Evolutionary conservation across 129 eudicot genomes (phyloP).

Genomic region (Helichrysum umbraculigerum): DNA sequence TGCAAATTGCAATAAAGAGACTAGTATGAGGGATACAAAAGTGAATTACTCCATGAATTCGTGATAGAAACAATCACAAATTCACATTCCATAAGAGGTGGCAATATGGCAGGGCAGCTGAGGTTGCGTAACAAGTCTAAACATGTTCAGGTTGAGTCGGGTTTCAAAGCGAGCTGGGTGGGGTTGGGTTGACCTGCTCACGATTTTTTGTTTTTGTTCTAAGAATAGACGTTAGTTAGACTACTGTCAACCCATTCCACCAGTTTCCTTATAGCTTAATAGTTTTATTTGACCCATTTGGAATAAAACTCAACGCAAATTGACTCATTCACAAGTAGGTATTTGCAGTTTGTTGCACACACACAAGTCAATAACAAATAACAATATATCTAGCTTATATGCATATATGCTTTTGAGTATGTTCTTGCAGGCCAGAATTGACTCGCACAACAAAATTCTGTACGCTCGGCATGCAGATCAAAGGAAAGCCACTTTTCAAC

Average conservation of each 20-base stretch:
- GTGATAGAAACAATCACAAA: too few species aligned
- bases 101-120: too few species aligned
- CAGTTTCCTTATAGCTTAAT: neutral
- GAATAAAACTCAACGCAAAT: too few species aligned
- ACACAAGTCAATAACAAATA: neutral
- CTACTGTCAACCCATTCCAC: neutral
- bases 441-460: constrained; percentile 90
- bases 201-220: too few species aligned
- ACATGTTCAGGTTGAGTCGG: too few species aligned
- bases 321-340: neutral
- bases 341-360: neutral
- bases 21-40: too few species aligned
- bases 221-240: too few species aligned
- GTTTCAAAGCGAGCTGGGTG: too few species aligned
- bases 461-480: constrained; percentile 99
- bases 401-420: neutral
- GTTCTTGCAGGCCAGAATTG: constrained; percentile 86
- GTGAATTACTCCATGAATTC: too few species aligned
- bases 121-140: too few species aligned
- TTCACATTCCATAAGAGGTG: too few species aligned
- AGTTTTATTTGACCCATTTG: neutral
- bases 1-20: neutral
- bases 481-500: constrained; percentile 92
- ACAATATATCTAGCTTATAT: neutral
- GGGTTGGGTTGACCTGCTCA: too few species aligned